Percentiles rank a stretch among this genome's conserved stretches.
Evolutionary conservation across 768 basidiomycete genomes (phyloP).

Genomic region (Hypsizygus marmoreus): DNA sequence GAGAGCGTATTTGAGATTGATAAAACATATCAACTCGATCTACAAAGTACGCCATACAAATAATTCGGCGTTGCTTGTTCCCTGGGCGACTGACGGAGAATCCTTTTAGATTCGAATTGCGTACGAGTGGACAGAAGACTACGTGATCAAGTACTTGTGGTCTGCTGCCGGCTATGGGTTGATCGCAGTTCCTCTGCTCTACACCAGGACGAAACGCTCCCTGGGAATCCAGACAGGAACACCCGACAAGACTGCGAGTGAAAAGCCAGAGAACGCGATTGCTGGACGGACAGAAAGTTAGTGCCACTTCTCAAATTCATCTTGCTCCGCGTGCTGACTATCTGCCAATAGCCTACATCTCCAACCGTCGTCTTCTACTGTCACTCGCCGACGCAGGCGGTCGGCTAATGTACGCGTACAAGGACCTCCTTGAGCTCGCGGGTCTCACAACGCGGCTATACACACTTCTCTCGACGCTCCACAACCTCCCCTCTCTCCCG

Average conservation of each 20-base stretch:
- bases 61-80: not conserved
- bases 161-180: slow-evolving; percentile 89
- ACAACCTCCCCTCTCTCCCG: slow-evolving; percentile 64
- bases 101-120: slow-evolving; percentile 74
- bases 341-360: slow-evolving; percentile 69
- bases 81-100: not conserved
- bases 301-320: slow-evolving; percentile 9
- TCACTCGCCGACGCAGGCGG: slow-evolving; percentile 98
- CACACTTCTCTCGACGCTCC: slow-evolving; percentile 82
- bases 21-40: slow-evolving; percentile 89
- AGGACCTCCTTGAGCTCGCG: slow-evolving; percentile 92
- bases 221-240: slow-evolving; percentile 28
- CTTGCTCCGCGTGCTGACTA: not conserved
- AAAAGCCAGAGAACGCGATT: slow-evolving; percentile 39
- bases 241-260: slow-evolving; percentile 4
- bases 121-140: slow-evolving; percentile 96
- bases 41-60: slow-evolving; percentile 63
- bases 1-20: slow-evolving; percentile 74
- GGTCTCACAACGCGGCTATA: slow-evolving; percentile 91
- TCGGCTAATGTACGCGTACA: slow-evolving; percentile 94
- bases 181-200: slow-evolving; percentile 88
- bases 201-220: slow-evolving; percentile 55
- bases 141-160: slow-evolving; percentile 96
- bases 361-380: slow-evolving; percentile 85
- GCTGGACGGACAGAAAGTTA: slow-evolving; percentile 51